These are phyloP conservation scores for Sugiyamaella castrensis DNA, from an alignment of 1,139 yeast genomes.

Conservation along the genomic window DNA sequence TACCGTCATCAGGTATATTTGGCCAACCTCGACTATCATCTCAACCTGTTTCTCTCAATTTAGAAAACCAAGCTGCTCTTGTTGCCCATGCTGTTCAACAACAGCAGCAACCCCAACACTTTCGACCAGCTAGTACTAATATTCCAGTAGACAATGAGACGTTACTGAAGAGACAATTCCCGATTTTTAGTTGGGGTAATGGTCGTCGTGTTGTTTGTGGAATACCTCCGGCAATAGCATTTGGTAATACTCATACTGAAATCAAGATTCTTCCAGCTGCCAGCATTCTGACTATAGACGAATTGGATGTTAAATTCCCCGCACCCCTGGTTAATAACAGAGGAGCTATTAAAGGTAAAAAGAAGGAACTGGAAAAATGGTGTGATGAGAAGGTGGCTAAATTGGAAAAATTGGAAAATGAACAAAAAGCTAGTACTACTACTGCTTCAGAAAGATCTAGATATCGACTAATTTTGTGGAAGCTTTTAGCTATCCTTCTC, in stretches of 20 bases:
- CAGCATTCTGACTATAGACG: slow-evolving; percentile 21
- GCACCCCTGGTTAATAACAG: slow-evolving; percentile 52
- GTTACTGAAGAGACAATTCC: slow-evolving; percentile 57
- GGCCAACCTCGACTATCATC: not conserved
- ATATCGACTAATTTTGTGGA: slow-evolving; percentile 35
- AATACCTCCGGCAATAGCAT: slow-evolving; percentile 42
- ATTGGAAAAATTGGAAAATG: slow-evolving; percentile 24
- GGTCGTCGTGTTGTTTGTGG: slow-evolving; percentile 46
- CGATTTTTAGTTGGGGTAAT: slow-evolving; percentile 70
- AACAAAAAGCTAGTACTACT: slow-evolving; percentile 32
- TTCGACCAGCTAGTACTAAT: slow-evolving; percentile 15
- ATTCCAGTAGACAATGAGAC: slow-evolving; percentile 34
- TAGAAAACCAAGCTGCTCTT: slow-evolving; percentile 15
- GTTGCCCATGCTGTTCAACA: slow-evolving; percentile 5
- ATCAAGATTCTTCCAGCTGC: slow-evolving; percentile 34
- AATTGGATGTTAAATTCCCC: slow-evolving; percentile 46
- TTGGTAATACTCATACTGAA: slow-evolving; percentile 31
- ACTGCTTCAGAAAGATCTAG: slow-evolving; percentile 21
- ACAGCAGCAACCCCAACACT: not conserved
- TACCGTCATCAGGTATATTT: not conserved
- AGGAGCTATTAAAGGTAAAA: slow-evolving; percentile 50
- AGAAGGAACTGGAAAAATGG: slow-evolving; percentile 68
- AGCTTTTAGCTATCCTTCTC: slow-evolving; percentile 30
- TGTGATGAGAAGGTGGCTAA: slow-evolving; percentile 37
- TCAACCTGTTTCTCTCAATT: slow-evolving; percentile 17